A percentile compares a stretch with the other conserved stretches of the same genome.
These are phyloP conservation scores for Coniosporium apollinis DNA, from an alignment of 495 filamentous ascomycete genomes.

Conservation along the genomic window DNA sequence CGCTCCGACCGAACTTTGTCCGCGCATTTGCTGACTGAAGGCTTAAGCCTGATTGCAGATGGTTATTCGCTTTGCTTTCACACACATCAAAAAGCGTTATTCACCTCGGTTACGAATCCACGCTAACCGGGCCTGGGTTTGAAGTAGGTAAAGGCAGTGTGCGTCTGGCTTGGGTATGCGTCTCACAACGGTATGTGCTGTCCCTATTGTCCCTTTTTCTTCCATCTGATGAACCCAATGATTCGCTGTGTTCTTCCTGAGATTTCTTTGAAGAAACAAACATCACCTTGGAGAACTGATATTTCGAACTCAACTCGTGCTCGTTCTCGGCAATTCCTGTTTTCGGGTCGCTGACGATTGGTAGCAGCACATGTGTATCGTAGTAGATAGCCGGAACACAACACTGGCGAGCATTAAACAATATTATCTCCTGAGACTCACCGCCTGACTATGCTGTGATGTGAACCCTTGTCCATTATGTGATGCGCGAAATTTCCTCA, in stretches of 20 bases:
- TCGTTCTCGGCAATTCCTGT: too few relatives aligned
- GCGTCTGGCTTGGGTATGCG: constrained; percentile 1
- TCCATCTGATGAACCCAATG: constrained; percentile 49
- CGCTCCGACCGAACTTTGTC: neutral
- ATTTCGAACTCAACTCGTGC: too few relatives aligned
- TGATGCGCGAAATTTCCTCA: too few relatives aligned
- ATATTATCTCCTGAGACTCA: too few relatives aligned
- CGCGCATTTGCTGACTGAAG: constrained; percentile 5
- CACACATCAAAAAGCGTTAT: neutral
- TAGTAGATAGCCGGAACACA: too few relatives aligned
- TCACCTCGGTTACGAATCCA: constrained; percentile 1
- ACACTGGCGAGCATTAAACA: too few relatives aligned
- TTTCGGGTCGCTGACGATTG: too few relatives aligned
- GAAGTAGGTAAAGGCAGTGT: neutral
- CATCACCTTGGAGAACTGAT: constrained; percentile 96
- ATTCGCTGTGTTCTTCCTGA: constrained; percentile 71
- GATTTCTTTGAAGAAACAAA: constrained; percentile 52
- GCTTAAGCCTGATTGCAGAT: constrained; percentile 19
- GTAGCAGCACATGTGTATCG: too few relatives aligned
- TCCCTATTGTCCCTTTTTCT: constrained; percentile 2
- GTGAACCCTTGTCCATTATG: too few relatives aligned
- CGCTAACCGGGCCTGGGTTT: constrained; percentile 1
- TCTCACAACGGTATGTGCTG: constrained; percentile 14
- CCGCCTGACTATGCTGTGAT: too few relatives aligned
- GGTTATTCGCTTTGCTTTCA: constrained; percentile 3